These are phyloP conservation scores for Ganoderma leucocontextum DNA, from an alignment of 1,284 basidiomycete genomes.

Conservation along the genomic window DNA sequence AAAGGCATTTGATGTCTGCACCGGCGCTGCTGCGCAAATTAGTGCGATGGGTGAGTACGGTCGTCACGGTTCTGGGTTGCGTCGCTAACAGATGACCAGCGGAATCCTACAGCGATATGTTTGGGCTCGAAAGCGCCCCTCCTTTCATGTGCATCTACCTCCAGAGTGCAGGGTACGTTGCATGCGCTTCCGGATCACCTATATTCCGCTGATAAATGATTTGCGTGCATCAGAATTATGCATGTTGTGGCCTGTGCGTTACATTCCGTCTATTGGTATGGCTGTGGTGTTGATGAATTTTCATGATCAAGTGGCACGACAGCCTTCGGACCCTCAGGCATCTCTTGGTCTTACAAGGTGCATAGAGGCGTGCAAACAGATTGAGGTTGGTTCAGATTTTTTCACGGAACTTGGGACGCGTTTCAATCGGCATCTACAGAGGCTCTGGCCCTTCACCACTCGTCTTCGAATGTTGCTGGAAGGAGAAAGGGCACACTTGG, in stretches of 20 bases:
- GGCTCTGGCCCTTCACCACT: slow-evolving; percentile 76
- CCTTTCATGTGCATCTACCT: slow-evolving; percentile 81
- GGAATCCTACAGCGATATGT: slow-evolving; percentile 65
- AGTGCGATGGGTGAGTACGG: slow-evolving; percentile 65
- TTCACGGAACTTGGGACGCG: neutral
- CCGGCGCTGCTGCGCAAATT: slow-evolving; percentile 79
- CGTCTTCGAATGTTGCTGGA: slow-evolving; percentile 76
- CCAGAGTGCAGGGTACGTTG: slow-evolving; percentile 74
- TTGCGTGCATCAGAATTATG: slow-evolving; percentile 68
- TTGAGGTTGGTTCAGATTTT: slow-evolving; percentile 62
- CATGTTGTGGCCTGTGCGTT: slow-evolving; percentile 75
- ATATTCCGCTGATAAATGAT: slow-evolving; percentile 9
- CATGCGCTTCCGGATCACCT: neutral
- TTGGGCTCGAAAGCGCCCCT: slow-evolving; percentile 68
- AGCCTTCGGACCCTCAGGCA: slow-evolving; percentile 74
- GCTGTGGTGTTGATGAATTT: slow-evolving; percentile 16
- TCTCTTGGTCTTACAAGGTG: slow-evolving; percentile 72
- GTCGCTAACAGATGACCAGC: slow-evolving; percentile 46
- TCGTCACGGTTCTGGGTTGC: too few species aligned
- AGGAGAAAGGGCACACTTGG: slow-evolving; percentile 68
- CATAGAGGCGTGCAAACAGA: slow-evolving; percentile 71
- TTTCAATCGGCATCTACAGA: slow-evolving; percentile 30
- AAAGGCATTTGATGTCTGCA: slow-evolving; percentile 81
- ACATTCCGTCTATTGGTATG: neutral
- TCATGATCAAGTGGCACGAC: slow-evolving; percentile 62